Conservation (phyloP, 2,329 filamentous ascomycete species). For the Diaporthe vaccinii region DNA sequence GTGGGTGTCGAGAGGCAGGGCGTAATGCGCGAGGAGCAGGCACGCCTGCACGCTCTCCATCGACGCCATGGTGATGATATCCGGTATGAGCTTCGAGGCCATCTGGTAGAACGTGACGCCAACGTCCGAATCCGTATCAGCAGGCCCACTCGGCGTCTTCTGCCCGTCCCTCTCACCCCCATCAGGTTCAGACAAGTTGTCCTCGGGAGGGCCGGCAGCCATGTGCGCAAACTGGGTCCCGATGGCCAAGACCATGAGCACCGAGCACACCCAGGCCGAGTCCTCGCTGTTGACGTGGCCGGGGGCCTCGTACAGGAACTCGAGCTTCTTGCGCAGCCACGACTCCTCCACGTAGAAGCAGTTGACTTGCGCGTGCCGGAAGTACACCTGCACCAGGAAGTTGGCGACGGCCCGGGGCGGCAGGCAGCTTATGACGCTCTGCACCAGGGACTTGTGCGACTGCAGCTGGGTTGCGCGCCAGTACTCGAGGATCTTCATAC, state of each 20-base stretch:
- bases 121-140: constrained; percentile 60
- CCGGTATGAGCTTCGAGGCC: constrained; percentile 66
- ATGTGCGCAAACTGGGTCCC: constrained; percentile 66
- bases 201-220: constrained; percentile 48
- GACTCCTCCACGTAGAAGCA: constrained; percentile 62
- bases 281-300: constrained; percentile 55
- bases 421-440: constrained; percentile 55
- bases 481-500: constrained; percentile 51
- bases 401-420: constrained; percentile 62
- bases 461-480: constrained; percentile 62
- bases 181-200: constrained; percentile 45
- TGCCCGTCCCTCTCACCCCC: constrained; percentile 64
- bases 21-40: constrained; percentile 67
- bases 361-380: constrained; percentile 62
- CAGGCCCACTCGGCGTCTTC: constrained; percentile 41
- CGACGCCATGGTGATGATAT: constrained; percentile 69
- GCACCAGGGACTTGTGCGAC: constrained; percentile 53
- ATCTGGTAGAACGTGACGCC: constrained; percentile 70
- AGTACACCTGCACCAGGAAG: constrained; percentile 62
- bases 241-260: constrained; percentile 63
- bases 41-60: constrained; percentile 71
- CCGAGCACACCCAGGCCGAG: constrained; percentile 58
- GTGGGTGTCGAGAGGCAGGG: constrained; percentile 67
- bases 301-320: constrained; percentile 57
- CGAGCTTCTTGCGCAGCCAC: constrained; percentile 58